Conservation (phyloP, 1,139 yeast genomes). For the Tardiomyces depauwii region DNA sequence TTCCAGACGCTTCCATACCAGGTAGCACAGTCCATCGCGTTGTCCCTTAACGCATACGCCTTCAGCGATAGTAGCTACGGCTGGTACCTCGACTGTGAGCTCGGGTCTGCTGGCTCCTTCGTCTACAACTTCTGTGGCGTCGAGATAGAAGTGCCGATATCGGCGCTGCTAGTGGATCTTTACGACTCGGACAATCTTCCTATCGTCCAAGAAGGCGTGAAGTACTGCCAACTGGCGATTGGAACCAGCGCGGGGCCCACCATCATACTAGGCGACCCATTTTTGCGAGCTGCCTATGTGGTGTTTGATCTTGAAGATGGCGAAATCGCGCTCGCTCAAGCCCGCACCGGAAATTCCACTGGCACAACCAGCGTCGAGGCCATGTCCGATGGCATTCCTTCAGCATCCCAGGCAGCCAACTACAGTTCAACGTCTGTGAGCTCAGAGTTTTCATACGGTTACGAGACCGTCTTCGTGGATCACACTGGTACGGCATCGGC, state of each 20-base stretch:
- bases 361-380: not conserved
- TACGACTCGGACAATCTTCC: slow-evolving; percentile 2
- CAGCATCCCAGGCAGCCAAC: slow-evolving; percentile 18
- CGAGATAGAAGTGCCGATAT: slow-evolving; percentile 15
- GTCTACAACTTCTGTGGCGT: slow-evolving; percentile 21
- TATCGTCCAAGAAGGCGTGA: slow-evolving; percentile 9
- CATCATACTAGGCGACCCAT: slow-evolving; percentile 49
- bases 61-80: slow-evolving; percentile 10
- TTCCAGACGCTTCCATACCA: slow-evolving; percentile 13
- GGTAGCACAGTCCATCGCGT: slow-evolving; percentile 14
- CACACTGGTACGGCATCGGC: too few species aligned
- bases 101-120: slow-evolving; percentile 12
- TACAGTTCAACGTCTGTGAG: slow-evolving; percentile 4
- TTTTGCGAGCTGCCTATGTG: slow-evolving; percentile 53
- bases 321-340: slow-evolving; percentile 52
- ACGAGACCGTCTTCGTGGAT: too few species aligned
- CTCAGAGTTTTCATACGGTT: not conserved
- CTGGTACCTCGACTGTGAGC: slow-evolving; percentile 12
- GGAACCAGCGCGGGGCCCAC: not conserved
- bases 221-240: not conserved
- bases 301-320: slow-evolving; percentile 56
- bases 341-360: slow-evolving; percentile 13
- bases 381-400: slow-evolving; percentile 14
- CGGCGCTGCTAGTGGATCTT: slow-evolving; percentile 18
- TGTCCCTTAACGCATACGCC: slow-evolving; percentile 13